A percentile compares a stretch with the other conserved stretches of the same genome.
Conservation (phyloP, 495 filamentous ascomycete genomes). For the Penicillium lagena region DNA sequence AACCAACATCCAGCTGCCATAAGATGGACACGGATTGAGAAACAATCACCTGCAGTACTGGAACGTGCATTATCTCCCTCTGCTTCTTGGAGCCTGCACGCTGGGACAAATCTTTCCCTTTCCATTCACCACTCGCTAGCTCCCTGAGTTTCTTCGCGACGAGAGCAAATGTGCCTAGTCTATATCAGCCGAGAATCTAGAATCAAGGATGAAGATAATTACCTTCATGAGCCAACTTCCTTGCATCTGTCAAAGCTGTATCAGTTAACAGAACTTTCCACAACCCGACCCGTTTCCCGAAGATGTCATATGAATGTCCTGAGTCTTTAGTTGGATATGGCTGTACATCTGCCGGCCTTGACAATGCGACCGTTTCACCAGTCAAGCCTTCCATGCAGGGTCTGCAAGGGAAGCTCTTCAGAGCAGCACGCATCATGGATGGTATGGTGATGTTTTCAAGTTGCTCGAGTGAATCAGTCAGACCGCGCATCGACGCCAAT, state of each 20-base stretch:
- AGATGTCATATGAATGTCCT: slow-evolving; percentile 7
- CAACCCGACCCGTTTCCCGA: slow-evolving; percentile 22
- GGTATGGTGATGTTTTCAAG: slow-evolving; percentile 3
- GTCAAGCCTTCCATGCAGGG: slow-evolving; percentile 7
- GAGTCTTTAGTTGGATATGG: background rate
- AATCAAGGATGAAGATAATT: background rate
- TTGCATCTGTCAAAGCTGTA: slow-evolving; percentile 20
- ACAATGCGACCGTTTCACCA: background rate
- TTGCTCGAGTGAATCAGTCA: slow-evolving; percentile 1
- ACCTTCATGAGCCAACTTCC: slow-evolving; percentile 3
- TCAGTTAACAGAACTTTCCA: slow-evolving; percentile 36
- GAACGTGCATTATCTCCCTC: slow-evolving; percentile 8
- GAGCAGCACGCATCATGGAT: slow-evolving; percentile 2
- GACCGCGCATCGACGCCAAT: background rate
- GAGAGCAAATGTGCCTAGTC: slow-evolving; percentile 3
- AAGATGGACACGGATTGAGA: slow-evolving; percentile 13
- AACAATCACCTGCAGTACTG: slow-evolving; percentile 3
- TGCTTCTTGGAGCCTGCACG: slow-evolving; percentile 4
- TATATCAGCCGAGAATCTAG: background rate
- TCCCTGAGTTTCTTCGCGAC: slow-evolving; percentile 16
- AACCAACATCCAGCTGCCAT: slow-evolving; percentile 32
- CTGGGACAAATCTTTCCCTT: background rate
- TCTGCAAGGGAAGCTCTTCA: slow-evolving; percentile 16
- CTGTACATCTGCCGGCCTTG: background rate
- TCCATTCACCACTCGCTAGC: slow-evolving; percentile 27